A percentile compares a stretch with the other conserved stretches of the same genome.
phyloP scores from a whole-genome alignment of 2,329 filamentous ascomycete species.

The Moelleriella libera region DNA sequence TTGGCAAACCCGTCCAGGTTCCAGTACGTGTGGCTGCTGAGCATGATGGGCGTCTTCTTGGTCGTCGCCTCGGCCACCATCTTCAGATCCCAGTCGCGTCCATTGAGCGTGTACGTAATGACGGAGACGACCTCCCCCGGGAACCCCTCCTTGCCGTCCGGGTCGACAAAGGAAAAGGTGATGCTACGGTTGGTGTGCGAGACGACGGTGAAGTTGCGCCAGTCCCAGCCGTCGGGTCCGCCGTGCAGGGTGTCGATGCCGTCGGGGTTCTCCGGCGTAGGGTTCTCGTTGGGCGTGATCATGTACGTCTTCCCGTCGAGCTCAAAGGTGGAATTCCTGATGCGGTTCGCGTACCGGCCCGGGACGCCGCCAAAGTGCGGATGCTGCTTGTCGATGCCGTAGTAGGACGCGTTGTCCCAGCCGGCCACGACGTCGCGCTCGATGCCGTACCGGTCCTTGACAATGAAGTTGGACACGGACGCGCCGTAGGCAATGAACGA shows the following conservation, averaged over 20 bases:
- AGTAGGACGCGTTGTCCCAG: slow-evolving; percentile 64
- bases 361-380: slow-evolving; percentile 61
- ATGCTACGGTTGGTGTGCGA: slow-evolving; percentile 52
- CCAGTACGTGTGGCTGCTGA: slow-evolving; percentile 65
- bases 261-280: slow-evolving; percentile 30
- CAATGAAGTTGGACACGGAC: slow-evolving; percentile 55
- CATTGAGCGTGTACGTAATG: slow-evolving; percentile 57
- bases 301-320: slow-evolving; percentile 50
- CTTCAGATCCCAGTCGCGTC: slow-evolving; percentile 56
- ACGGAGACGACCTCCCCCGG: slow-evolving; percentile 63
- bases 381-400: slow-evolving; percentile 48
- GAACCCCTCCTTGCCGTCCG: slow-evolving; percentile 62
- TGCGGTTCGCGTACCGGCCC: slow-evolving; percentile 68
- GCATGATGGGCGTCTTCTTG: slow-evolving; percentile 71
- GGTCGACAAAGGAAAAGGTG: slow-evolving; percentile 62
- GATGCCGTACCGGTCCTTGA: slow-evolving; percentile 54
- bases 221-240: slow-evolving; percentile 61
- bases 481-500: slow-evolving; percentile 64
- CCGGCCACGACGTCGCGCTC: slow-evolving; percentile 59
- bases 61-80: slow-evolving; percentile 59
- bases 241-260: slow-evolving; percentile 56
- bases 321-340: slow-evolving; percentile 60
- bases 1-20: slow-evolving; percentile 71
- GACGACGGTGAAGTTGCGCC: slow-evolving; percentile 64
- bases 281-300: slow-evolving; percentile 49